These are phyloP conservation scores for Schizophyllum amplum DNA, from an alignment of 1,284 basidiomycete genomes.

Conservation along the genomic window DNA sequence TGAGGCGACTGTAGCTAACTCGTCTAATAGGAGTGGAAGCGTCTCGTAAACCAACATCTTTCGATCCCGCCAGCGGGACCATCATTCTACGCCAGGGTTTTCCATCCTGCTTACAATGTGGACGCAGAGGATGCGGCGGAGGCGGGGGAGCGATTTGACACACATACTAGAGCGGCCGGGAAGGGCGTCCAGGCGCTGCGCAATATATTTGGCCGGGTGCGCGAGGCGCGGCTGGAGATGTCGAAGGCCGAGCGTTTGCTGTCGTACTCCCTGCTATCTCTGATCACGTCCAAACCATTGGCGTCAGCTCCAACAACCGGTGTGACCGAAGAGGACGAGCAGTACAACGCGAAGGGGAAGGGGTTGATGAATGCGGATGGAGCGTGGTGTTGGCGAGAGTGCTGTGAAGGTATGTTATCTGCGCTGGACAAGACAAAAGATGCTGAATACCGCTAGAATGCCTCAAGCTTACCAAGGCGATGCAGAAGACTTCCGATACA, in stretches of 20 bases:
- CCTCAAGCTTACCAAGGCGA: conserved; percentile 64
- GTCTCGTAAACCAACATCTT: conserved; percentile 52
- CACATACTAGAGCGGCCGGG: conserved; percentile 55
- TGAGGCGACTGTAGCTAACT: not conserved
- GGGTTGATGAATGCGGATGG: conserved; percentile 64
- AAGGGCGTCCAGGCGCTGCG: conserved; percentile 62
- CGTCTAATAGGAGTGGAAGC: conserved; percentile 58
- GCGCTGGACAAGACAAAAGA: not conserved
- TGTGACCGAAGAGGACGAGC: conserved; percentile 39
- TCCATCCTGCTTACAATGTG: conserved; percentile 79
- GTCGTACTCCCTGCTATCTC: conserved; percentile 59
- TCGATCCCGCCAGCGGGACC: conserved; percentile 55
- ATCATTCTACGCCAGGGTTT: conserved; percentile 71
- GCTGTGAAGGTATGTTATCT: conserved; percentile 44
- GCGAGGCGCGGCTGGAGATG: conserved; percentile 71
- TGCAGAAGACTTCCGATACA: conserved; percentile 71
- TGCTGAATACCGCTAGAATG: conserved; percentile 42
- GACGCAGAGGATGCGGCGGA: conserved; percentile 62
- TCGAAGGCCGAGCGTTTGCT: conserved; percentile 63
- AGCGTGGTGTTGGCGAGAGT: conserved; percentile 83
- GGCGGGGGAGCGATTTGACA: conserved; percentile 50
- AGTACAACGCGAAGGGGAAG: conserved; percentile 33
- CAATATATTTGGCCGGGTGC: conserved; percentile 47
- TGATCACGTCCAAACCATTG: conserved; percentile 61
- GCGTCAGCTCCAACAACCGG: conserved; percentile 39